phyloP scores from a whole-genome alignment of 345 rosid genomes.

The Boechera stricta region DNA sequence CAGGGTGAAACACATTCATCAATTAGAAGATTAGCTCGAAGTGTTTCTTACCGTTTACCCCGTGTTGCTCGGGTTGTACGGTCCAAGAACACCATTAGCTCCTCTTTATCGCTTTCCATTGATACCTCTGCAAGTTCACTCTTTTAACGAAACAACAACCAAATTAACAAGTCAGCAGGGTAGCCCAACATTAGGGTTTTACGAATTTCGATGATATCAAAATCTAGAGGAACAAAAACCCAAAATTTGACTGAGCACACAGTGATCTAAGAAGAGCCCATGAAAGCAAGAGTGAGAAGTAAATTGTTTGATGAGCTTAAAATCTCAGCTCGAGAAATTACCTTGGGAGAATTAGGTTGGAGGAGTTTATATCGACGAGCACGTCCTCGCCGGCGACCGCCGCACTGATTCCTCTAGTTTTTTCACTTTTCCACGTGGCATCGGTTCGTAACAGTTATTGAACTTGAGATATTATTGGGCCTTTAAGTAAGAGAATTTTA shows the following conservation, averaged over 20 bases:
- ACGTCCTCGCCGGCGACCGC: constrained; percentile 40
- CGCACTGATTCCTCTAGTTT: constrained; percentile 13
- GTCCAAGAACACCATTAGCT: constrained; percentile 62
- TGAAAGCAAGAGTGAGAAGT: not conserved
- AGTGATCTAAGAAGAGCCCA: constrained; percentile 23
- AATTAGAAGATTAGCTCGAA: not conserved
- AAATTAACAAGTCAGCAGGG: not conserved
- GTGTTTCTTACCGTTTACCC: constrained; percentile 67
- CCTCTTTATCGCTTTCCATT: constrained; percentile 65
- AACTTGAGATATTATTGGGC: constrained; percentile 30
- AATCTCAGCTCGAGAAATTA: not conserved
- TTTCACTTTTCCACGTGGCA: not conserved
- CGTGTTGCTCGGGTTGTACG: constrained; percentile 71
- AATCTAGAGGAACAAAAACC: not conserved
- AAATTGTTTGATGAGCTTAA: not conserved
- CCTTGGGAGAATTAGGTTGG: constrained; percentile 5
- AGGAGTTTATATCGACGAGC: constrained; percentile 14
- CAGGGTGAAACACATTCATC: not conserved
- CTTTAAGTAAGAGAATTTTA: not conserved
- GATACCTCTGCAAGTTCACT: constrained; percentile 31
- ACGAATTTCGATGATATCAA: not conserved
- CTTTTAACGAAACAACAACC: constrained; percentile 17
- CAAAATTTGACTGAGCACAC: not conserved
- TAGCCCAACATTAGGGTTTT: not conserved
- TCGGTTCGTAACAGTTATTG: constrained; percentile 6